Base-by-base conservation (phyloP, 2,329 filamentous ascomycete species). In the Nemania serpens region DNA sequence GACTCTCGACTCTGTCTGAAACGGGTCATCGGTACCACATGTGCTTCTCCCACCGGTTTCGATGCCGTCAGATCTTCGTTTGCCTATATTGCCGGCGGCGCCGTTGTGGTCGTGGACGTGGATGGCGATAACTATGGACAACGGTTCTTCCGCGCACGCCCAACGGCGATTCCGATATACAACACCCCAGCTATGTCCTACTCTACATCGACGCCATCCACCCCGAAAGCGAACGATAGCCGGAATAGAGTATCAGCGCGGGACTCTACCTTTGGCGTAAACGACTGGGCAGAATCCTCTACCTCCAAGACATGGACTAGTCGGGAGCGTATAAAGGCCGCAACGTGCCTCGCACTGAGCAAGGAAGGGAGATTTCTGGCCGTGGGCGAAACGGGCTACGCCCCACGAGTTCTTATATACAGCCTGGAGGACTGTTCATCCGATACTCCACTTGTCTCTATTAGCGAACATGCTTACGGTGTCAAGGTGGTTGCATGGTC, bases 381-480 rank as follows among this genome's bases (percentile, higher is more conserved):
- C 9, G 90, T 98, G 2, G 95, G 95, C 70, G 95, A 99, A 84
- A 96, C 93, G 3, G 95, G 95, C 20, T 97, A 98, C 75, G 91
- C 89, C 55, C 95, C 95, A 5, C 85, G 95, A 55, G 92, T 99
- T 20, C 81, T 98, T 59, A 88, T 99, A 56, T 99, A 97, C 76
- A 92, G 87, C 34, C 87, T 95, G 5, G 85, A 90, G 69, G 93
- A 96, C 70, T 84, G 84, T 37, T 90, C 91, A 1, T 89, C 88
- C 2, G 93, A 98, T 70, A 84, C 84, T 1, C 95, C 95, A 2
- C 81, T 97, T 6, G 91, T 93, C 2, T 91, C 91, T 37, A 85
- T 99, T 58, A 91, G 87, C 56, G 95, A 99, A 72, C 95, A 99
- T 76, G 89, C 87, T 0, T 96, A 91, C 75, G 95, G 95, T 6